Evolutionary conservation across 495 filamentous ascomycete species (phyloP).

Genomic region (Cercophora sp.): DNA sequence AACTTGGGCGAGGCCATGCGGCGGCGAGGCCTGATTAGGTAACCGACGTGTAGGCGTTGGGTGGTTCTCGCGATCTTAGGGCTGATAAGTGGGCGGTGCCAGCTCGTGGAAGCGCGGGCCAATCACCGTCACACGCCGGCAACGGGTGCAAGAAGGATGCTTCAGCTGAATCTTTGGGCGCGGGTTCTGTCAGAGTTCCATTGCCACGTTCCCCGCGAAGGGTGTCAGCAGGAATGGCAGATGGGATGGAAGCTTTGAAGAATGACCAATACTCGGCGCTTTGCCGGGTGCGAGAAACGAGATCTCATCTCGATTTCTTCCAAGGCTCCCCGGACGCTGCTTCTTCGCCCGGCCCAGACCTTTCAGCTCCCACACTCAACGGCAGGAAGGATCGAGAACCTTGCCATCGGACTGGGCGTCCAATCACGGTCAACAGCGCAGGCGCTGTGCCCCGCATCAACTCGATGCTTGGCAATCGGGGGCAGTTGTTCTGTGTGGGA

Average conservation of each 20-base stretch:
- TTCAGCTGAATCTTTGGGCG: no score
- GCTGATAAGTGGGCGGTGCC: neutral
- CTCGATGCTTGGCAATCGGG: conserved; percentile 8
- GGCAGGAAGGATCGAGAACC: conserved; percentile 8
- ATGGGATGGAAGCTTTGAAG: no score
- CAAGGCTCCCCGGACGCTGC: neutral
- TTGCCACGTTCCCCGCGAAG: neutral
- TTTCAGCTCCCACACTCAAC: conserved; percentile 3
- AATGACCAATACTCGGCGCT: no score
- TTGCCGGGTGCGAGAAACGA: no score
- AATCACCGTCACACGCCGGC: neutral
- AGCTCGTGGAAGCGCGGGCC: neutral
- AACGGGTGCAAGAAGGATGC: neutral
- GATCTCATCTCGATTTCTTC: neutral
- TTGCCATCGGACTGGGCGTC: neutral
- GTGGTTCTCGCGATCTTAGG: neutral
- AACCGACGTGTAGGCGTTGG: neutral
- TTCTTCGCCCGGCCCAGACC: neutral
- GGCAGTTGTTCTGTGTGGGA: no score
- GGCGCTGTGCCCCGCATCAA: conserved; percentile 11
- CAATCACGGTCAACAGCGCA: conserved; percentile 7
- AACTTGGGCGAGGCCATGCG: no score
- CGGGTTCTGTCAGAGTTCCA: neutral
- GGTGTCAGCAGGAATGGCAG: no score
- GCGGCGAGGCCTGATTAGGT: no score